Evolutionary conservation across 2,329 filamentous ascomycete genomes (phyloP), one percentile per base, ranked within the genome.

Genomic region (Paraconiothyrium sp.): DNA sequence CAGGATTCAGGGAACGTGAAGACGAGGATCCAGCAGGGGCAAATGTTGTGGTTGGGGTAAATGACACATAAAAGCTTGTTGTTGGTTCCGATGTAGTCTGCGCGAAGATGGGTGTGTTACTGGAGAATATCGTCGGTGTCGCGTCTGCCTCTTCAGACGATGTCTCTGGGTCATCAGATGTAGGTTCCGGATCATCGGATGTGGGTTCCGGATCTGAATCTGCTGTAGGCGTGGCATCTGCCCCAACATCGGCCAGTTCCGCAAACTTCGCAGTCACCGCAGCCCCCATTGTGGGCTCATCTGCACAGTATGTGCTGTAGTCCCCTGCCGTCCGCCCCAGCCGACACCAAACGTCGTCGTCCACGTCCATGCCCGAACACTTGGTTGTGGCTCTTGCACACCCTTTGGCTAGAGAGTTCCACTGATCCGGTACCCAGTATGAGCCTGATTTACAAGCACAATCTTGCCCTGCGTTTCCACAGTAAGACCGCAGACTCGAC

Each of bases 341-440:
- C 20, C n/a, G 16, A 11, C 55, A 57, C 55, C 55, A 57, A 11
- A 9, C 10, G 11, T 50, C 44, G 7, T 49, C 55, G 1, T 27
- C 14, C 6, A 20, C 9, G 14, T 11, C 24, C 20, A 11, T n/a
- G 7, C 39, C 43, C 8, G 46, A 16, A 30, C 55, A 57, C 14
- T 13, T 57, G 44, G n/a, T 49, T 4, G 55, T 41, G n/a, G 22
- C 34, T 16, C 27, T 11, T 14, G 55, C 55, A 32, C 55, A 57
- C 10, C 34, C 55, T 4, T 32, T 14, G 34, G 55, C 55, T 3
- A 57, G 34, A 16, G 55, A 57, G 34, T 57, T 57, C 34, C 46
- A 57, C 34, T 57, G 55, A 14, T 57, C 55, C 8, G 55, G 55
- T 8, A 57, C 55, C 22, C 41, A 57, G 14, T 50, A 57, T 27